Conservation (phyloP, 306 rosid species). For the Malus fusca region DNA sequence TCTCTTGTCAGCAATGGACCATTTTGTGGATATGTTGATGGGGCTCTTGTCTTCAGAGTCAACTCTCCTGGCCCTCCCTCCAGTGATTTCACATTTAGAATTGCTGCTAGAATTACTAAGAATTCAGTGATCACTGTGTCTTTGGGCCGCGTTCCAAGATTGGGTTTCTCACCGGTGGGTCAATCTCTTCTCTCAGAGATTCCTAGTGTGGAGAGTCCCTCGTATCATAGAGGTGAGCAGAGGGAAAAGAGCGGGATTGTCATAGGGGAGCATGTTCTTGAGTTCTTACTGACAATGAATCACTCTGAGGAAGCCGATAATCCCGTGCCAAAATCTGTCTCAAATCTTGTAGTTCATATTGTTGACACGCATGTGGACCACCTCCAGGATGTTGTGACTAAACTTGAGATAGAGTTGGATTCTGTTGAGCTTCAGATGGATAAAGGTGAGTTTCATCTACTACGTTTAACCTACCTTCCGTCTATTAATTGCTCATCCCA, state of each 20-base stretch:
- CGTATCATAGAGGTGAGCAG: slow-evolving; percentile 37
- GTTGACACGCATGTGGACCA: slow-evolving; percentile 92
- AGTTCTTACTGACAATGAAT: slow-evolving; percentile 86
- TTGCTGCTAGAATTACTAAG: slow-evolving; percentile 83
- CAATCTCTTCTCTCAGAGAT: slow-evolving; percentile 86
- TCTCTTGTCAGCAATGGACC: slow-evolving; percentile 98
- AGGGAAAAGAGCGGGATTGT: slow-evolving; percentile 54
- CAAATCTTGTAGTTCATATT: slow-evolving; percentile 82
- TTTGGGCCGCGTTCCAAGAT: slow-evolving; percentile 84
- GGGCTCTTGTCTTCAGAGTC: slow-evolving; percentile 85
- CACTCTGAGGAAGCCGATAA: slow-evolving; percentile 97
- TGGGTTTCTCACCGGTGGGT: slow-evolving; percentile 73
- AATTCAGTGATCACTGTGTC: slow-evolving; percentile 82
- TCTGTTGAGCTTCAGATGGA: slow-evolving; percentile 82
- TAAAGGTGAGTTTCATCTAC: slow-evolving; percentile 45
- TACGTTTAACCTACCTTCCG: background rate
- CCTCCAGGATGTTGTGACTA: slow-evolving; percentile 83
- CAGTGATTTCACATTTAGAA: slow-evolving; percentile 74
- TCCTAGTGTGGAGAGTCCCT: slow-evolving; percentile 72
- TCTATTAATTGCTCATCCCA: background rate
- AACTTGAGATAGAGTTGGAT: slow-evolving; percentile 92
- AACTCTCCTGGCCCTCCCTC: slow-evolving; percentile 94
- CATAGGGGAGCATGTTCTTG: slow-evolving; percentile 92
- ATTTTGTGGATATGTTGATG: slow-evolving; percentile 88
- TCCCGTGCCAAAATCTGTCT: slow-evolving; percentile 78